Evolutionary conservation across 805 yeast genomes (phyloP), one percentile per base, ranked within the genome.

Genomic region (Pichia sporocuriosa): DNA sequence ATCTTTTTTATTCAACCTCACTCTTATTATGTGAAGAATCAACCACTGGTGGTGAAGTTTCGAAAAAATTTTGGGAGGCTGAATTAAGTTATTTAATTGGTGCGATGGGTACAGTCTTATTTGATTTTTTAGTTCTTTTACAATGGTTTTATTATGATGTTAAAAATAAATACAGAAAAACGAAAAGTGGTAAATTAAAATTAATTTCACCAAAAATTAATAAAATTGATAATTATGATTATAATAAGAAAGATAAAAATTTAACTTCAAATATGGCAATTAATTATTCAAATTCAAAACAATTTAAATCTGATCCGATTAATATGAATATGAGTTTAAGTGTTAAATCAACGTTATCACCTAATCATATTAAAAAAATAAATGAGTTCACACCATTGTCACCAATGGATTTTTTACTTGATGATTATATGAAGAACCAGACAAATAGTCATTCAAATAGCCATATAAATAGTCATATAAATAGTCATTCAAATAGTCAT

Each of bases 31-130:
- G 72, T 42, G 64, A 73, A 48, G 47, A 53, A 6, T 64, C 72
- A 16, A 52, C 72, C 16, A 47, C 54, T 42, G 66, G 67, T 1
- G 66, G 66, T 3, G 47, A 58, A 2, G 46, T 17, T 6, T 45
- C 61, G 2, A 55, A 51, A 29, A 67, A 68, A 36, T 63, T 75
- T 39, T 77, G 79, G 52, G 37, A 40, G 3, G 47, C 55, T 3
- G 64, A 64, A 40, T 31, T 61, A 15, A 57, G 65, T 47, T 75
- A 73, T 52, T 60, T 75, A 4, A 49, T 73, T 16, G 80, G 80
- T 6, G 69, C 77, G 25, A 46, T 74, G 2, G 79, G 80, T 7
- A 75, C 81, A 1, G 67, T 74, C 3, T 46, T 65, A 3, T 72
- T 75, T 48, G 81, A 75, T 50, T 44, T 59, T 10, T 54, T 62